Base-by-base conservation (phyloP, 192 early-diverging fungal species). In the Obelidium mucronatum region DNA sequence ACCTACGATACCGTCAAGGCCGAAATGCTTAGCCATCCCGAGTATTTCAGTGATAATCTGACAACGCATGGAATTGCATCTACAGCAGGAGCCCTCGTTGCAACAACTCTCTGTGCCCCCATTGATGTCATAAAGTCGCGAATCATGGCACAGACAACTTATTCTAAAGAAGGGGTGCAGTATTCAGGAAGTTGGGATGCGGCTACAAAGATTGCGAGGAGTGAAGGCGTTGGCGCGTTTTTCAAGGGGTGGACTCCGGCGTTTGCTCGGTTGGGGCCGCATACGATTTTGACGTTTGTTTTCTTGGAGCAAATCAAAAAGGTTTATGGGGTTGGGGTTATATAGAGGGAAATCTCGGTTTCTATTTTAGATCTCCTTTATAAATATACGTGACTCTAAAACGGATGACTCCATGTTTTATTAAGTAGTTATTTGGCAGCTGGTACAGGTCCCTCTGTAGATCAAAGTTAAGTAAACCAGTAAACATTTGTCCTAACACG, bases 191-290 rank as follows among this genome's bases (percentile, higher is more conserved):
- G 33, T 67, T 1, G 28, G 28, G 62, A 67, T 40, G 42, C 54
- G 6, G 39, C 34, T 2, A 36, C 42, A 1, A 67, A 76, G 51
- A 67, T 67, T 67, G 19, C 13, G 5, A 26, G 31, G 24, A 39
- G 36, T 6, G 75, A 76, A 54, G 73, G 73, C 5, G n/a, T 56
- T 40, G 22, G 19, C 8, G 58, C 73, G 2, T 75, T 75, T 54
- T 67, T 75, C 30, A 76, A 76, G 26, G 75, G 75, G 15, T 76
- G 75, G 75, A 35, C 39, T 0, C 64, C 54, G 11, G 30, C 48
- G 6, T 76, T 76, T 64, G 67, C 48, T 1, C 13, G 75, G 34
- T 35, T 76, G 6, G 75, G 24, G n/a, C 75, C 75, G 31, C 64
- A 76, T 28, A 76, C 65, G 17, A 33, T 76, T 4, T 37, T 76